Evolutionary conservation across 2,329 filamentous ascomycete species (phyloP).

Genomic region (Alternaria arborescens): DNA sequence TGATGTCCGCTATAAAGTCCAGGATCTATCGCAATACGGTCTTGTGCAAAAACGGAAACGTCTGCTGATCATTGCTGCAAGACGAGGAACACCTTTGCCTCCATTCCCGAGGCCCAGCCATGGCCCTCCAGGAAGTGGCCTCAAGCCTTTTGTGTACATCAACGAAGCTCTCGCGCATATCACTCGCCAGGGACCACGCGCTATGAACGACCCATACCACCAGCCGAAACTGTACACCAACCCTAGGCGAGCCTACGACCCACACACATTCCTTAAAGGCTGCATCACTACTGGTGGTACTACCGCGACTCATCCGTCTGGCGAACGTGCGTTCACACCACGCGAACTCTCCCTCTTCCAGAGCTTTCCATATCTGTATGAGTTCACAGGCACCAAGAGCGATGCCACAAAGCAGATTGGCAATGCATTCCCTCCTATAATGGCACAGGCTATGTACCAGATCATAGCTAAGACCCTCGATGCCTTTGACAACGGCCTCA

Average conservation of each 20-base stretch:
- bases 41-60: conserved; percentile 12
- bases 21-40: no score
- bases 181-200: no score
- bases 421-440: conserved; percentile 33
- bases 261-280: not conserved
- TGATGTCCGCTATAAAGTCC: conserved; percentile 33
- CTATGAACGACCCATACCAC: conserved; percentile 28
- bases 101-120: conserved; percentile 40
- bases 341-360: conserved; percentile 32
- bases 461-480: conserved; percentile 21
- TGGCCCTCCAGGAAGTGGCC: conserved; percentile 29
- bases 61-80: conserved; percentile 38
- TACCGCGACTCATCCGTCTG: conserved; percentile 23
- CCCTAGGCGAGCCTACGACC: not conserved
- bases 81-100: conserved; percentile 34
- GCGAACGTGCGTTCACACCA: conserved; percentile 25
- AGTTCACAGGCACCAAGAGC: conserved; percentile 13
- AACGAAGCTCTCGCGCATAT: conserved; percentile 25
- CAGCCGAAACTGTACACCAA: conserved; percentile 8
- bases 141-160: conserved; percentile 32
- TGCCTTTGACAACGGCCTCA: conserved; percentile 38
- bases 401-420: conserved; percentile 31
- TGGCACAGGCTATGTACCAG: conserved; percentile 20
- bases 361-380: conserved; percentile 22
- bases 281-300: conserved; percentile 33